Percentiles rank a stretch among this genome's conserved stretches.
Conservation (phyloP, 345 rosid species). For the Heritiera fomes region DNA sequence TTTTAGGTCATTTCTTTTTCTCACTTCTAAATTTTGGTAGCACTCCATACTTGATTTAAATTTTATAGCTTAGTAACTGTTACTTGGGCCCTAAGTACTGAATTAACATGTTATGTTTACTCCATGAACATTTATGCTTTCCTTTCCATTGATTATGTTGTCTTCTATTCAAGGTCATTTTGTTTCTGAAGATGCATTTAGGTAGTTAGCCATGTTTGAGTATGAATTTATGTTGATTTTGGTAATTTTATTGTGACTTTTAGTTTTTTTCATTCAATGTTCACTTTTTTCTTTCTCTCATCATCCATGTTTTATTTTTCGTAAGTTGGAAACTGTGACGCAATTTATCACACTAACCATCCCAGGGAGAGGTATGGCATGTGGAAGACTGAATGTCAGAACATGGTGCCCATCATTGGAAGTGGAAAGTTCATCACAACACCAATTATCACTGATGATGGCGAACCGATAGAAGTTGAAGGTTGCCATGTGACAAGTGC, state of each 20-base stretch:
- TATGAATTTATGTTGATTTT: conserved; percentile 21
- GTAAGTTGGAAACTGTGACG: conserved; percentile 19
- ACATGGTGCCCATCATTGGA: conserved; percentile 81
- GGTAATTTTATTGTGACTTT: neutral
- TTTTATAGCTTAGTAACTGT: conserved; percentile 14
- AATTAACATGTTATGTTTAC: neutral
- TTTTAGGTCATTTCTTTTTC: conserved; percentile 1
- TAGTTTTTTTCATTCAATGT: neutral
- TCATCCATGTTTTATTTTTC: conserved; percentile 15
- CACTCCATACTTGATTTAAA: conserved; percentile 8
- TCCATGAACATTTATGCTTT: conserved; percentile 13
- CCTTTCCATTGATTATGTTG: neutral
- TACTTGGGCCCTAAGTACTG: neutral
- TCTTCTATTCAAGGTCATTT: conserved; percentile 2
- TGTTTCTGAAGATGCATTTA: conserved; percentile 4
- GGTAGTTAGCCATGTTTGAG: neutral
- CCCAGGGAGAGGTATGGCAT: conserved; percentile 71
- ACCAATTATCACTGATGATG: conserved; percentile 66
- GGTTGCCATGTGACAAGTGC: conserved; percentile 40
- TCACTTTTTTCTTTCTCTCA: neutral
- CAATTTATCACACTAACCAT: conserved; percentile 27
- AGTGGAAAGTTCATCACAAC: conserved; percentile 65
- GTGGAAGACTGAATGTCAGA: conserved; percentile 82
- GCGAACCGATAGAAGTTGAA: conserved; percentile 48
- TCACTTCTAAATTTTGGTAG: conserved; percentile 1